Base-by-base conservation (phyloP, 2,329 filamentous ascomycete species). In the Proliferodiscus dingleyae region DNA sequence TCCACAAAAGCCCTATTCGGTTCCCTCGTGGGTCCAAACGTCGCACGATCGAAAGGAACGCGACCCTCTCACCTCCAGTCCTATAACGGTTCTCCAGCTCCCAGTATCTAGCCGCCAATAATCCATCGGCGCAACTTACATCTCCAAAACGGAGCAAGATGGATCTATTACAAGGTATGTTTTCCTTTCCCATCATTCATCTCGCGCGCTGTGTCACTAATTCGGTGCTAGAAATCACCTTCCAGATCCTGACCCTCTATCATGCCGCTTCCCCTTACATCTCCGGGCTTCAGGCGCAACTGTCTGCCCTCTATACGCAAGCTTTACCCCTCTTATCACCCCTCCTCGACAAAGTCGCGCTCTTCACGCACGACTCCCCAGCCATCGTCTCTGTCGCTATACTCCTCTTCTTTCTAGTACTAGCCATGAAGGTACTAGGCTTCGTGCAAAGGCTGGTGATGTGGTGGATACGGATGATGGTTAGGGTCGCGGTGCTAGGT, bases 401-500 rank as follows among this genome's bases (percentile, higher is more conserved):
- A 7, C 69, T 87, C 3, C 66, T 83, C 36, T 55, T 81, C 23
- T 67, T 81, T 45, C 65, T 91, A 41, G 71, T 89, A 61, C 63
- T 90, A 46, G 74, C 73, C 10, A 66, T 83, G 48, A 77, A 79
- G 53, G 71, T 93, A 33, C 68, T 83, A 53, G 76, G 83, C 62
- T 84, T 85, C 69, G 70, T 89, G 15, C 80, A 82, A 50, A 78
- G 87, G 49, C 68, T 88, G 16, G 72, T 95, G 47, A 70, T 89
- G 61, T 94, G 83, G 70, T 89, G 88, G 80, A 78, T 89, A 42
- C 71, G 77, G n/a, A 61, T 95, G 45, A 72, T 74, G 9, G 64
- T 87, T 52, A 69, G 76, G 19, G 55, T 89, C 33, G 64, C 77
- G 2, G 80, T 89, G 52, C 93, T 81, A 80, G 75, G 74, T 1